Evolutionary conservation across 2,329 filamentous ascomycete species (phyloP), one percentile per base, ranked within the genome.

Genomic region (Xylaria sp.): DNA sequence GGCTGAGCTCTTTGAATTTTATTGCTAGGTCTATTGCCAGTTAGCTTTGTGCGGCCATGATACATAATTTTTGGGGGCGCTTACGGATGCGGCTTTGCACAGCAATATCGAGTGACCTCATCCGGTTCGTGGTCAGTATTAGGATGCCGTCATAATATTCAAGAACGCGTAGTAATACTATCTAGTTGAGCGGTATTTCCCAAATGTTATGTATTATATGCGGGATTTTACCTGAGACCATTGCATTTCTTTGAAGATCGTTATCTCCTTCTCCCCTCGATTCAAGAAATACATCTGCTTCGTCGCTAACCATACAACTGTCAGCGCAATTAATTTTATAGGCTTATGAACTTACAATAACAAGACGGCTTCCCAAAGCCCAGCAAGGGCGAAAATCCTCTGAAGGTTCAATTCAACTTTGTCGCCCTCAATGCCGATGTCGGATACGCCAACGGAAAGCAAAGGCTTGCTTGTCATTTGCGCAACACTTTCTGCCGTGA

Each of bases 221-320:
- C 41, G 18, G 23, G 12, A 32, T 4, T 32, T 28, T 64, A 64
- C 53, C 62, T 53, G 53, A 58, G 39, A 64, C 53, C 62, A 59
- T 59, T 52, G 62, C 62, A 41, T 64, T 64, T 7, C 61, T 58
- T 15, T 30, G 62, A 30, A 64, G 53, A 46, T 64, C 53, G 23
- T 64, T 64, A 10, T 58, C 62, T 59, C 53, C 62, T 50, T 50
- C 57, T 50, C 57, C 56, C n/a, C 63, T 60, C 6, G 63, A n/a
- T n/a, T 65, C 48, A 30, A 65, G 63, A 39, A 65, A 65, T 28
- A 65, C 48, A 23, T 65, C 57, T 39, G 63, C 63, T 55, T 65
- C 57, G 57, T 65, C 63, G 15, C 63, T 65, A 30, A 39, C 2
- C 0, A 20, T 15, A 5, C 28, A 25, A 34, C n/a, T 46, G 56